These are phyloP conservation scores for Soucietia sequanensis DNA, from an alignment of 805 yeast genomes.

Conservation along the genomic window DNA sequence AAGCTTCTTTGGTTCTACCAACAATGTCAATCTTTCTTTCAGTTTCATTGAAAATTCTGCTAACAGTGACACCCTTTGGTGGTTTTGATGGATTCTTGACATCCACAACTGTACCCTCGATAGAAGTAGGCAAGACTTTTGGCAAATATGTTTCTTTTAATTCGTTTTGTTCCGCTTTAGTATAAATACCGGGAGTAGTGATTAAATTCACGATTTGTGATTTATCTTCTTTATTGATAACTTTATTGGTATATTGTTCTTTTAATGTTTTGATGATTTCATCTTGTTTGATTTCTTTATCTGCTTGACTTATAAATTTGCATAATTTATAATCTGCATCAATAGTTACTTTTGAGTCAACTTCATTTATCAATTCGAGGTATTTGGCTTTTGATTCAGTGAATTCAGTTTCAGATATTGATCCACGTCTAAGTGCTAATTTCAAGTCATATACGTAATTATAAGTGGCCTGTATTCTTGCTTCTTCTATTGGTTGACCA, in stretches of 20 bases:
- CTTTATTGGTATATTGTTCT: conserved; percentile 16
- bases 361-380: conserved; percentile 28
- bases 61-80: conserved; percentile 48
- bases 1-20: conserved; percentile 54
- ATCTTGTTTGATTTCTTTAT: conserved; percentile 18
- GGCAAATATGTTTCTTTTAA: conserved; percentile 54
- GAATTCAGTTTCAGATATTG: conserved; percentile 27
- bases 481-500: conserved; percentile 57
- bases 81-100: conserved; percentile 37
- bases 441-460: conserved; percentile 46
- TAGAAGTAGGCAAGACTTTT: conserved; percentile 52
- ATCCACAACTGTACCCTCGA: conserved; percentile 39
- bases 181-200: conserved; percentile 39
- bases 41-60: conserved; percentile 61
- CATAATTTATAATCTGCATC: conserved; percentile 44
- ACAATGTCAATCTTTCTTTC: conserved; percentile 51
- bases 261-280: conserved; percentile 21
- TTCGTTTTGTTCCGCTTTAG: conserved; percentile 29
- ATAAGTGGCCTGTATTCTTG: conserved; percentile 57
- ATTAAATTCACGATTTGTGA: conserved; percentile 44
- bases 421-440: conserved; percentile 38
- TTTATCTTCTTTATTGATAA: conserved; percentile 36
- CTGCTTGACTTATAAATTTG: conserved; percentile 32
- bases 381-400: conserved; percentile 27
- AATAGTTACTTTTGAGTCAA: conserved; percentile 49